phyloP scores from a whole-genome alignment of 208 protist genomes.

The Endotrypanum monterogeii region DNA sequence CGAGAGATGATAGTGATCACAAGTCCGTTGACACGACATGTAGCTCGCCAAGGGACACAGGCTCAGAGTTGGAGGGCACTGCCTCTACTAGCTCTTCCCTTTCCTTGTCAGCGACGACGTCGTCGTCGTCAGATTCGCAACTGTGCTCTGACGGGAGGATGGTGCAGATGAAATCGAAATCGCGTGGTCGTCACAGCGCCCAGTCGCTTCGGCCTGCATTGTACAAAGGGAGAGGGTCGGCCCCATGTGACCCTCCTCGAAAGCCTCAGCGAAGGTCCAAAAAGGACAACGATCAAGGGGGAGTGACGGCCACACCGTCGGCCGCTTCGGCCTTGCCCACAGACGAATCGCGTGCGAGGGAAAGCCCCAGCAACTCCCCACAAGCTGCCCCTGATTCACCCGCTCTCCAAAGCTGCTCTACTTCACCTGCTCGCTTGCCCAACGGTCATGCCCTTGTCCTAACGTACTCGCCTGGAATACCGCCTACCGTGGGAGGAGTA shows the following conservation, averaged over 20 bases:
- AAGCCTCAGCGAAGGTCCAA: background rate
- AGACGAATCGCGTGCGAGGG: background rate
- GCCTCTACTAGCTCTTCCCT: constrained; percentile 1
- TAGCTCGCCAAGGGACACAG: background rate
- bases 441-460: constrained; percentile 3
- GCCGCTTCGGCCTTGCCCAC: background rate
- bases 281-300: background rate
- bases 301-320: background rate
- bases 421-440: background rate
- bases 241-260: background rate
- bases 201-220: background rate
- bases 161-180: background rate
- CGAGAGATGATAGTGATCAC: background rate
- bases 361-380: background rate
- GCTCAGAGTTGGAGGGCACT: background rate
- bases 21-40: background rate
- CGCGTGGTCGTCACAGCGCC: background rate
- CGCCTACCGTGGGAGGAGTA: constrained; percentile 20
- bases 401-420: background rate
- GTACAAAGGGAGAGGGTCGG: background rate
- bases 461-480: background rate
- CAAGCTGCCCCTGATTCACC: background rate
- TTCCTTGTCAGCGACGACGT: background rate
- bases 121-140: constrained; percentile 5
- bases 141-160: background rate